Evolutionary conservation across 768 basidiomycete genomes (phyloP).

Genomic region (Chalciporus piperatus): DNA sequence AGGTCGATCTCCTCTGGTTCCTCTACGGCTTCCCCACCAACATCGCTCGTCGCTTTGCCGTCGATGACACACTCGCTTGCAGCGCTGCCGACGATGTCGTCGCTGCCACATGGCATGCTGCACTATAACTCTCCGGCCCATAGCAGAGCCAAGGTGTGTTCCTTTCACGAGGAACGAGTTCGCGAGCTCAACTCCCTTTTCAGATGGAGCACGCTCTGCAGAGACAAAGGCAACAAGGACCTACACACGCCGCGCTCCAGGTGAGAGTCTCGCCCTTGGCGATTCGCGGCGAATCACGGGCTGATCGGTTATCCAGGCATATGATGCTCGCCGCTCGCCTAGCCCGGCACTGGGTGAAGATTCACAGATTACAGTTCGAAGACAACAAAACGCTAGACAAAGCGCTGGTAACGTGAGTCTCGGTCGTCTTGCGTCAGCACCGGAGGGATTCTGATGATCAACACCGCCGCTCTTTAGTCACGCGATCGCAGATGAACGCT

Average conservation of each 20-base stretch:
- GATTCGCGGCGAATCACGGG: neutral
- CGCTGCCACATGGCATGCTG: slow-evolving; percentile 30
- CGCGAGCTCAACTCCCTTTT: slow-evolving; percentile 6
- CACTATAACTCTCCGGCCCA: slow-evolving; percentile 30
- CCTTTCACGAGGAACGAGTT: neutral
- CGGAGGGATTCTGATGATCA: slow-evolving; percentile 14
- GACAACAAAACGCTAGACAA: slow-evolving; percentile 28
- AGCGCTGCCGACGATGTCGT: slow-evolving; percentile 29
- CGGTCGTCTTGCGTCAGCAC: neutral
- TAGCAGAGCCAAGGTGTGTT: slow-evolving; percentile 29
- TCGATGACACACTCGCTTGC: slow-evolving; percentile 34
- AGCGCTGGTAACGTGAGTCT: slow-evolving; percentile 17
- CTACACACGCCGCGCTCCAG: slow-evolving; percentile 21
- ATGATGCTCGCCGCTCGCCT: slow-evolving; percentile 30
- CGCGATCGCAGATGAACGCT: slow-evolving; percentile 29
- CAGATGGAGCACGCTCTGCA: slow-evolving; percentile 34
- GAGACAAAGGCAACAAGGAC: slow-evolving; percentile 30
- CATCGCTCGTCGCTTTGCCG: slow-evolving; percentile 28
- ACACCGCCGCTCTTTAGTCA: slow-evolving; percentile 20
- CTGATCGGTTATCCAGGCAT: slow-evolving; percentile 19
- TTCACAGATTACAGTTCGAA: slow-evolving; percentile 30
- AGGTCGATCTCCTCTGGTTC: slow-evolving; percentile 33
- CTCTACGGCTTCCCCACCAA: slow-evolving; percentile 29
- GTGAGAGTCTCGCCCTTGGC: slow-evolving; percentile 18
- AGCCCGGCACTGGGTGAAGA: slow-evolving; percentile 32